Evolutionary conservation across 208 protist genomes (phyloP).

Genomic region (Angomonas deanei): DNA sequence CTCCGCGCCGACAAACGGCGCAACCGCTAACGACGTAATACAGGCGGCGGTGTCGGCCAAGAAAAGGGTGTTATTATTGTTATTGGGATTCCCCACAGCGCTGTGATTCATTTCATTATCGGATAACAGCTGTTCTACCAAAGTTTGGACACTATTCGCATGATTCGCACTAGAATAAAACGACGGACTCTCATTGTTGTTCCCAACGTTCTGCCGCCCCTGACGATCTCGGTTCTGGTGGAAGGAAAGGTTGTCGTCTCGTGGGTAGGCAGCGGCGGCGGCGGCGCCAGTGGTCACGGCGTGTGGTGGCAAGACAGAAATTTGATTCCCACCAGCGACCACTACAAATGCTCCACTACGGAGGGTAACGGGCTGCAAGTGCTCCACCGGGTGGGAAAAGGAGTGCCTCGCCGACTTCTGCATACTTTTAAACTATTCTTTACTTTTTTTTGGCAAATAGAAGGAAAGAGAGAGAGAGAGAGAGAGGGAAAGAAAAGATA

Average conservation of each 20-base stretch:
- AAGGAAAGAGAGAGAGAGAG: background rate
- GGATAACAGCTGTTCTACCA: no score
- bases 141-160: no score
- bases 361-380: background rate
- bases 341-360: background rate
- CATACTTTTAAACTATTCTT: background rate
- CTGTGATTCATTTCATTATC: no score
- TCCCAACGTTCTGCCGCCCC: background rate
- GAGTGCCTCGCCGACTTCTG: background rate
- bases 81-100: no score
- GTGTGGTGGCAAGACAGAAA: background rate
- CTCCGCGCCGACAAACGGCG: background rate
- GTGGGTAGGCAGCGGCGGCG: background rate
- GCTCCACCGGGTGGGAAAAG: background rate
- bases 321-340: background rate
- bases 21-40: background rate
- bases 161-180: no score
- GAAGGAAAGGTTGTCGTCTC: background rate
- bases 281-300: background rate
- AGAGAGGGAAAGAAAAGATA: background rate
- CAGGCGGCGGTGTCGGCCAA: background rate
- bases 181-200: background rate
- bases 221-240: background rate
- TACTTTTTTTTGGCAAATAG: conserved; percentile 8
- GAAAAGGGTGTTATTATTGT: background rate